Conservation (phyloP, 2,329 filamentous ascomycete genomes). For the Hypocrella siamensis region DNA sequence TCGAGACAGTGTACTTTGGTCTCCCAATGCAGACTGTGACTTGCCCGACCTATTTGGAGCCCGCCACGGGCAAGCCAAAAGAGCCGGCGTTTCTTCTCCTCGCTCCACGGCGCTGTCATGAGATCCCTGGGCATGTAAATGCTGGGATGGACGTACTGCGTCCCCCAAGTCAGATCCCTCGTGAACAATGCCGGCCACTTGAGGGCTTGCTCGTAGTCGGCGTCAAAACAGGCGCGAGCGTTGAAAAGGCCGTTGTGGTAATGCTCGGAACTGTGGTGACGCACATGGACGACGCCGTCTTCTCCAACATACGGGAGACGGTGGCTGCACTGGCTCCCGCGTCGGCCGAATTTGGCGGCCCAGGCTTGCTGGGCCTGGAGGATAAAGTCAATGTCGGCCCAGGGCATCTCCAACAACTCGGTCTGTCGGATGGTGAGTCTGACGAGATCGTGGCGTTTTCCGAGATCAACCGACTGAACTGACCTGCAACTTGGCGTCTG, state of each 20-base stretch:
- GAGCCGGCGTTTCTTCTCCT: conserved; percentile 21
- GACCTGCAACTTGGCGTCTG: conserved; percentile 28
- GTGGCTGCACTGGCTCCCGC: conserved; percentile 4
- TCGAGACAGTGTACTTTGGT: conserved; percentile 19
- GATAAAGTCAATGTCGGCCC: conserved; percentile 28
- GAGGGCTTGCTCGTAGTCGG: conserved; percentile 15
- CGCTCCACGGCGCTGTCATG: conserved; percentile 25
- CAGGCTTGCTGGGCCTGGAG: conserved; percentile 32
- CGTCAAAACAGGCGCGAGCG: conserved; percentile 19
- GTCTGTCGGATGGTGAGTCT: too few species aligned
- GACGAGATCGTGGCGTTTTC: too few species aligned
- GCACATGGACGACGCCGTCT: too few species aligned
- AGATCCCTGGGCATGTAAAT: conserved; percentile 23
- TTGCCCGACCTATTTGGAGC: conserved; percentile 12
- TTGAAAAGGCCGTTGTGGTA: conserved; percentile 15
- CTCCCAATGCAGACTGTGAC: conserved; percentile 19
- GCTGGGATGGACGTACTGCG: conserved; percentile 21
- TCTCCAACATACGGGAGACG: too few species aligned
- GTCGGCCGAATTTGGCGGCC: conserved; percentile 21
- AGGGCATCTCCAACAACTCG: conserved; percentile 25
- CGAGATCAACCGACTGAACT: too few species aligned
- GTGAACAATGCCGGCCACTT: conserved; percentile 9
- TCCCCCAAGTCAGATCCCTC: conserved; percentile 8
- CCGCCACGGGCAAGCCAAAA: conserved; percentile 30
- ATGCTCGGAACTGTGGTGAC: conserved; percentile 4